Percentiles rank a stretch among this genome's conserved stretches.
These are phyloP conservation scores for Scorias spongiosa DNA, from an alignment of 2,329 filamentous ascomycete species.

Conservation along the genomic window DNA sequence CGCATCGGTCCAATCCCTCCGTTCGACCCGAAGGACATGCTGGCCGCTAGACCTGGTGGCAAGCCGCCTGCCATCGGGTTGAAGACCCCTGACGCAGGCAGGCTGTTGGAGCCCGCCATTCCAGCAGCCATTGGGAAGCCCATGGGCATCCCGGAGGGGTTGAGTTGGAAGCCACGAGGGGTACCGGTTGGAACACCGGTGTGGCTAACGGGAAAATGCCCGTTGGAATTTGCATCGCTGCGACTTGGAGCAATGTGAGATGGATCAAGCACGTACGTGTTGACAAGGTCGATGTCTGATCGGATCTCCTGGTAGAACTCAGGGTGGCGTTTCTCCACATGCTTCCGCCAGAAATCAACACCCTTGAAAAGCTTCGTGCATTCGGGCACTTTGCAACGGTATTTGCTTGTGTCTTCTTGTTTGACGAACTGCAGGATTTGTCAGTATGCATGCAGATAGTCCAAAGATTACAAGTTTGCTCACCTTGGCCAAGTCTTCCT, in stretches of 20 bases:
- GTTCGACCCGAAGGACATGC: constrained; percentile 26
- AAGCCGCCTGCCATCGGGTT: constrained; percentile 12
- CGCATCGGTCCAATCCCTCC: constrained; percentile 20
- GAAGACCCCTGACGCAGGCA: constrained; percentile 17
- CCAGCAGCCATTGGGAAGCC: constrained; percentile 30
- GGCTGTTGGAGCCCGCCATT: constrained; percentile 24
- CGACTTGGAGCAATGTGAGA: constrained; percentile 86
- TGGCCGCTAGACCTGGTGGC: constrained; percentile 17
- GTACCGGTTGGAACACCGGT: constrained; percentile 52
- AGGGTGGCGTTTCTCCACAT: constrained; percentile 85
- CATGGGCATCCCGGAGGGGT: constrained; percentile 31
- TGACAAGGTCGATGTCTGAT: constrained; percentile 80
- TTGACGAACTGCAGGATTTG: constrained; percentile 50
- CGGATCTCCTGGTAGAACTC: constrained; percentile 74
- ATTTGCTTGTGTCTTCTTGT: constrained; percentile 95
- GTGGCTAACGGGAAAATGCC: constrained; percentile 72
- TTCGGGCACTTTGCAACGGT: constrained; percentile 87
- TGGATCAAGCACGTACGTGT: constrained; percentile 86
- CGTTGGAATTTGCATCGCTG: constrained; percentile 88
- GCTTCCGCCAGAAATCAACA: constrained; percentile 93
- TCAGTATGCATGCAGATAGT: neutral
- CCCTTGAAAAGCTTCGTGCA: constrained; percentile 97
- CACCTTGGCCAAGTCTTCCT: constrained; percentile 65
- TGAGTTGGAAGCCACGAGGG: constrained; percentile 80
- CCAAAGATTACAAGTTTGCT: constrained; percentile 1